Base-by-base conservation (phyloP, 2,329 filamentous ascomycete species). In the Penicillium crustosum region DNA sequence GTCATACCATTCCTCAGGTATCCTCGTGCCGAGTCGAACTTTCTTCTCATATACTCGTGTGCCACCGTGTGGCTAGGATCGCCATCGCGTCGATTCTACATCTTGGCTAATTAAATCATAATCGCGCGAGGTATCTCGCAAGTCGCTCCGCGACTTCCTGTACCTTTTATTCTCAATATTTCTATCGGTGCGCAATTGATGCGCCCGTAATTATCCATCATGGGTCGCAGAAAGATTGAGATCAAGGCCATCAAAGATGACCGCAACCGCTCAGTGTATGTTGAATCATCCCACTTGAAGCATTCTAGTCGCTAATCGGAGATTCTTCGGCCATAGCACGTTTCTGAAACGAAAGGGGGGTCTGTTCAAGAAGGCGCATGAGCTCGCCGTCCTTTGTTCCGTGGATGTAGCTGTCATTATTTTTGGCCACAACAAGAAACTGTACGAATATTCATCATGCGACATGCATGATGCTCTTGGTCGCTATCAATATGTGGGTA, bases 221-320 rank as follows among this genome's bases (percentile, higher is more conserved):
- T 99, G 94, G 94, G 94, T 77, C 89, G 94, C 78, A 88, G 94
- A 84, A 99, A 99, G 86, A 99, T 99, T 75, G 94, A 97, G 82
- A 97, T 99, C 83, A 97, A 97, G 81, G 91, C 93, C 68, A 97
- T 97, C 83, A 97, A 96, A 79, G 93, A 97, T 86, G 93, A 97
- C 78, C 87, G 93, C 71, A 97, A 97, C 75, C 91, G 93, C 75
- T 96, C 93, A 71, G 93, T 97, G 93, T 97, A 91, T 78, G 91
- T 82, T 41, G 39, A 23, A 51, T n/a, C 29, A 36, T 38, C 27
- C 39, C 25, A 31, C 3, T 36, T 7, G 4, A 38, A 38, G 23
- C 8, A 17, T 29, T 33, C 17, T 33, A n/a, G 43, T n/a, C 21
- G 39, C 59, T 60, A 36, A 59, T 51, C 38, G 50, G 27, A 43